phyloP scores from a whole-genome alignment of 1,284 basidiomycete species.

The Prillingera fragicola region DNA sequence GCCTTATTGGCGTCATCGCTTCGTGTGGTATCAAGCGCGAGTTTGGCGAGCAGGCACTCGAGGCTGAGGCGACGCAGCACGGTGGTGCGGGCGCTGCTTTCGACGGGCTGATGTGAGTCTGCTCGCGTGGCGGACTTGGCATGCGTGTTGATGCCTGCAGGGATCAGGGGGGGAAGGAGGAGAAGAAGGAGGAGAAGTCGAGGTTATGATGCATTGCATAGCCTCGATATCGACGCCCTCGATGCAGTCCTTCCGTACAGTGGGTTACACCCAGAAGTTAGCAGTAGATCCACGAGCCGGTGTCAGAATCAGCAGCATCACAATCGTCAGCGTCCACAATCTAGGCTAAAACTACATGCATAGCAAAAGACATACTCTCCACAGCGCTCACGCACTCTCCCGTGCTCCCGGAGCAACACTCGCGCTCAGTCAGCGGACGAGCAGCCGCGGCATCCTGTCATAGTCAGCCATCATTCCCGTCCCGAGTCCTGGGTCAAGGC shows the following conservation, averaged over 20 bases:
- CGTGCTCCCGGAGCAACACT: background rate
- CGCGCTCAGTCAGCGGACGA: conserved; percentile 5
- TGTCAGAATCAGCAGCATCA: too few relatives aligned
- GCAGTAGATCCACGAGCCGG: too few relatives aligned
- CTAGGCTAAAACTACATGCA: background rate
- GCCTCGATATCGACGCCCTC: too few relatives aligned
- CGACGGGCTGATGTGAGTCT: background rate
- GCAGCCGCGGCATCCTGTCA: conserved; percentile 28
- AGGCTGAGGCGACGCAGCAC: conserved; percentile 25
- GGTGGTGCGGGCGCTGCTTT: conserved; percentile 10
- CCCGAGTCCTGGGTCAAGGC: background rate
- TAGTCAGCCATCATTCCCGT: background rate
- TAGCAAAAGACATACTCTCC: background rate
- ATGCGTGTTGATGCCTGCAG: too few relatives aligned
- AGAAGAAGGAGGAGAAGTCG: too few relatives aligned
- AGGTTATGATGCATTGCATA: too few relatives aligned
- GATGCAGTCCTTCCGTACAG: too few relatives aligned
- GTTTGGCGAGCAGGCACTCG: conserved; percentile 40
- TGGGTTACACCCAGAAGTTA: too few relatives aligned
- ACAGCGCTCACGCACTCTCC: background rate
- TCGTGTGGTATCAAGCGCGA: conserved; percentile 38
- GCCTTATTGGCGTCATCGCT: conserved; percentile 34
- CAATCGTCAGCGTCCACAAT: too few relatives aligned
- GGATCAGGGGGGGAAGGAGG: too few relatives aligned
- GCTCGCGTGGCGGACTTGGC: too few relatives aligned